Percentiles rank a stretch among this genome's conserved stretches.
These are phyloP conservation scores for Rhynchosporium secalis DNA, from an alignment of 2,329 filamentous ascomycete species.

Conservation along the genomic window DNA sequence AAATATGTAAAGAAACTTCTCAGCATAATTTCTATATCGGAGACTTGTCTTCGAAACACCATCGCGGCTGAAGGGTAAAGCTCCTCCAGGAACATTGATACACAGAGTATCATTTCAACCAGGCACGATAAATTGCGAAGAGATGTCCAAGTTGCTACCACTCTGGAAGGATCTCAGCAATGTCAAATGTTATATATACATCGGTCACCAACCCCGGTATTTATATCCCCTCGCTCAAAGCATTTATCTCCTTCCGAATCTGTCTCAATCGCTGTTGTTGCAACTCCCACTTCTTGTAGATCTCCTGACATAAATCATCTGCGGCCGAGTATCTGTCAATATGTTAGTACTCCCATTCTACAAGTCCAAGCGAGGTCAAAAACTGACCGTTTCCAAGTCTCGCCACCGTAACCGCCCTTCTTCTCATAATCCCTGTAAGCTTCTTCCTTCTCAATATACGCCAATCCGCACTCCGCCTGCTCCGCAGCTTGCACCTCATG, in stretches of 20 bases:
- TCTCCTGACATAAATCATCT: constrained; percentile 23
- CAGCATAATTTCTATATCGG: too few relatives aligned
- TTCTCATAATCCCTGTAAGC: constrained; percentile 27
- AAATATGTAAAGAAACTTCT: too few relatives aligned
- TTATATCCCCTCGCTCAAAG: constrained; percentile 13
- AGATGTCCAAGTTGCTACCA: too few relatives aligned
- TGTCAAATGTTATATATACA: not conserved
- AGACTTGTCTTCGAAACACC: too few relatives aligned
- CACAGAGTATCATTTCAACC: not conserved
- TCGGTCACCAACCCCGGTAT: not conserved
- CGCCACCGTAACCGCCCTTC: constrained; percentile 23
- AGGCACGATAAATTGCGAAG: too few relatives aligned
- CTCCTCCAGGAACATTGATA: not conserved
- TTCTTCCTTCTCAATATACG: constrained; percentile 27
- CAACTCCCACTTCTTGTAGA: constrained; percentile 18
- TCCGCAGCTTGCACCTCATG: constrained; percentile 35
- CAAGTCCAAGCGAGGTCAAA: too few relatives aligned
- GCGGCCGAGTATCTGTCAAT: constrained; percentile 20
- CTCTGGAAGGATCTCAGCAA: not conserved
- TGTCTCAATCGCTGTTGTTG: constrained; percentile 11
- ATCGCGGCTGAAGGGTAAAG: too few relatives aligned
- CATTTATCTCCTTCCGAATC: constrained; percentile 17
- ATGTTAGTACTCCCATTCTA: too few relatives aligned
- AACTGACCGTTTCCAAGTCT: constrained; percentile 24
- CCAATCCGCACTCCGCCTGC: constrained; percentile 23